phyloP scores from a whole-genome alignment of 257 asterid species.

The Anisodus tanguticus region DNA sequence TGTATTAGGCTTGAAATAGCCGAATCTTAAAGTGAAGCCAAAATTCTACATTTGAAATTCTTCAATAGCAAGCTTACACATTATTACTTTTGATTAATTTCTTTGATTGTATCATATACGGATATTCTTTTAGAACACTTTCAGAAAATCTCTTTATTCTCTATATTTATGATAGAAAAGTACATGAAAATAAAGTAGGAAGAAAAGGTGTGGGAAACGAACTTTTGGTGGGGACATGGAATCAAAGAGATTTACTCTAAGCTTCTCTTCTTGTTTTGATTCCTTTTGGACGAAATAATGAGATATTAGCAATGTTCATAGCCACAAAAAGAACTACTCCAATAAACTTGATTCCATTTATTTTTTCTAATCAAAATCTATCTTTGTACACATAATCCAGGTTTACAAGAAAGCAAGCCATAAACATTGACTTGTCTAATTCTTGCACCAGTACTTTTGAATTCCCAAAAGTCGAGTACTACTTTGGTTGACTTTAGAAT shows the following conservation, averaged over 20 bases:
- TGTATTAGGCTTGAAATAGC: background rate
- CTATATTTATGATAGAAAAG: background rate
- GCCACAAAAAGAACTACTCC: background rate
- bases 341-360: background rate
- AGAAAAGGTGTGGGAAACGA: background rate
- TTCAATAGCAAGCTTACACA: background rate
- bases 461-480: background rate
- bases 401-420: background rate
- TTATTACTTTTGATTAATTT: no score
- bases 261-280: background rate
- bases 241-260: background rate
- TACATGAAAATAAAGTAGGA: background rate
- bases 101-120: no score
- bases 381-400: slow-evolving; percentile 1
- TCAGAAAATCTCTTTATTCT: background rate
- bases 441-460: background rate
- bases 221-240: background rate
- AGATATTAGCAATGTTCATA: background rate
- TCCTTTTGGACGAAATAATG: background rate
- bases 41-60: background rate
- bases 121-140: background rate
- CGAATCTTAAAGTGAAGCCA: background rate
- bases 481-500: slow-evolving; percentile 14
- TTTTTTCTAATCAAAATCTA: background rate
- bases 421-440: background rate